These are phyloP conservation scores for Phyllosticta citribraziliensis DNA, from an alignment of 2,329 filamentous ascomycete species.

Conservation along the genomic window DNA sequence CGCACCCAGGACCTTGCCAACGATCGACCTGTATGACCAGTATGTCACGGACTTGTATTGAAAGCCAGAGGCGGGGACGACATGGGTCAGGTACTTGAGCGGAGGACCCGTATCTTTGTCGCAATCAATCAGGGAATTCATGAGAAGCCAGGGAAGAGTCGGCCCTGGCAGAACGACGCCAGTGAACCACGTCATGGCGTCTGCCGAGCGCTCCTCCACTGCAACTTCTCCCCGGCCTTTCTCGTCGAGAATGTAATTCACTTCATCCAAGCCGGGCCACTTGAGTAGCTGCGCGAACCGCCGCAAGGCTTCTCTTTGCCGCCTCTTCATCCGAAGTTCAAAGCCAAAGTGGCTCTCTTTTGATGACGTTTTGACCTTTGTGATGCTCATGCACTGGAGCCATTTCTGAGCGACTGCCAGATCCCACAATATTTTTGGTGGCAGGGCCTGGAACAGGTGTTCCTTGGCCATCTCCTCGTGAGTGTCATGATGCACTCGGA, in stretches of 20 bases:
- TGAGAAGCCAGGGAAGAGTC: constrained; percentile 63
- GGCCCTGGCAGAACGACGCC: constrained; percentile 62
- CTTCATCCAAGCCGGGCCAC: constrained; percentile 62
- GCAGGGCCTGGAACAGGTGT: constrained; percentile 54
- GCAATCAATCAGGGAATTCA: constrained; percentile 69
- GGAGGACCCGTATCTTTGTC: constrained; percentile 58
- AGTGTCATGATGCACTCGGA: constrained; percentile 55
- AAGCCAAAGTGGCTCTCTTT: constrained; percentile 44
- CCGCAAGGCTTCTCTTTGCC: constrained; percentile 58
- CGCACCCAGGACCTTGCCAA: constrained; percentile 59
- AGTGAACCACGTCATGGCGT: constrained; percentile 69
- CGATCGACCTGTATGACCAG: constrained; percentile 62
- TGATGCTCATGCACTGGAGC: constrained; percentile 60
- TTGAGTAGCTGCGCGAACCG: constrained; percentile 63
- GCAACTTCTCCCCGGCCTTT: constrained; percentile 39
- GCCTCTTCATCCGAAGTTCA: constrained; percentile 54
- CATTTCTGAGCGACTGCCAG: constrained; percentile 64
- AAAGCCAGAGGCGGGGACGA: constrained; percentile 61
- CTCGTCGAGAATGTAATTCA: constrained; percentile 53
- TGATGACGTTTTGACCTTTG: constrained; percentile 43
- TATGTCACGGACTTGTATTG: constrained; percentile 71
- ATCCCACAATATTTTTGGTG: constrained; percentile 62
- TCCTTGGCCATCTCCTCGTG: constrained; percentile 56
- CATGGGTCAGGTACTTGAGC: constrained; percentile 57
- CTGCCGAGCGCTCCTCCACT: constrained; percentile 54